Conservation (phyloP, 768 basidiomycete genomes). For the Leccinum aurantiacum region DNA sequence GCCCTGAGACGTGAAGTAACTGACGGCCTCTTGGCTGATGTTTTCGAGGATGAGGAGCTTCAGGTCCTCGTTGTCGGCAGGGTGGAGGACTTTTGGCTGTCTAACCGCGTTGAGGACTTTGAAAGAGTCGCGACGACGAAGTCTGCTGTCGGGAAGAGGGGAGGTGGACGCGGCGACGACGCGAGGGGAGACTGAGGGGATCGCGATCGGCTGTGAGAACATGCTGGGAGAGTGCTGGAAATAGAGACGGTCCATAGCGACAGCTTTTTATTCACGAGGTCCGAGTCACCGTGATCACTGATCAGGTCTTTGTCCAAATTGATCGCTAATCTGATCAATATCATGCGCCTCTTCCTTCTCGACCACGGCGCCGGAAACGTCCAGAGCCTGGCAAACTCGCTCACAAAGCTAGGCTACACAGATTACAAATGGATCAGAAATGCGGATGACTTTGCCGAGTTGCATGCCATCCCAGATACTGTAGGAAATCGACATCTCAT, state of each 20-base stretch:
- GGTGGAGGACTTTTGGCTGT: conserved; percentile 72
- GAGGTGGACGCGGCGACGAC: conserved; percentile 55
- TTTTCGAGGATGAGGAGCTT: conserved; percentile 90
- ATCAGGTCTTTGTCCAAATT: background rate
- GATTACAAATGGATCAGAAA: conserved; percentile 83
- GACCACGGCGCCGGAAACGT: conserved; percentile 98
- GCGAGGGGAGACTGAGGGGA: conserved; percentile 32
- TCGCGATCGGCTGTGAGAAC: conserved; percentile 47
- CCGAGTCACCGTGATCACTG: background rate
- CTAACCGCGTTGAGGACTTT: conserved; percentile 41
- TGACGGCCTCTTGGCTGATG: conserved; percentile 88
- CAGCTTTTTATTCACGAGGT: conserved; percentile 13
- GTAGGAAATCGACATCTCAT: conserved; percentile 51
- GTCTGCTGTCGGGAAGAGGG: conserved; percentile 49
- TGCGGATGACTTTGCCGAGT: conserved; percentile 75
- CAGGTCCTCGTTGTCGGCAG: conserved; percentile 78
- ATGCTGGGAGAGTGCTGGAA: conserved; percentile 35
- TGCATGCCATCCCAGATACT: conserved; percentile 16
- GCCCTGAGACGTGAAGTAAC: conserved; percentile 74
- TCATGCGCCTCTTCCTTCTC: conserved; percentile 77
- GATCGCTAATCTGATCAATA: background rate
- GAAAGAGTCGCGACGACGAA: conserved; percentile 38
- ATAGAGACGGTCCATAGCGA: conserved; percentile 8
- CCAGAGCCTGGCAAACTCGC: conserved; percentile 89
- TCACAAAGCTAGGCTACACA: conserved; percentile 76